Evolutionary conservation across 2,329 filamentous ascomycete species (phyloP), one percentile per base, ranked within the genome.

Genomic region (Penicillium corylophilum): DNA sequence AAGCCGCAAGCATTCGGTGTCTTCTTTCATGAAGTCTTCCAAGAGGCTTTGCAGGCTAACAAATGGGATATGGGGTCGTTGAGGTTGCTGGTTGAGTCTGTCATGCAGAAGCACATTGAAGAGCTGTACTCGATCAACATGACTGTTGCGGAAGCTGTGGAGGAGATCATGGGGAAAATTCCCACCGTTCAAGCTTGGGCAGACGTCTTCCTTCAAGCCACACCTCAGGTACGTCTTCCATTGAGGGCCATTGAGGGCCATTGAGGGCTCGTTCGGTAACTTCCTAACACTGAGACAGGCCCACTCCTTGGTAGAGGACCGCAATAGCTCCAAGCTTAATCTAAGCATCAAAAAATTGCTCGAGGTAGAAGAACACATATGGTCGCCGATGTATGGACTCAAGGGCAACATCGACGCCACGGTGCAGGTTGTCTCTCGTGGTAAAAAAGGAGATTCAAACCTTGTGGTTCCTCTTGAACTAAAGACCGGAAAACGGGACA

Each of bases 321-420:
- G 89, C 42, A 87, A 91, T 65, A 88, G 87, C 36, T 83, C 87
- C 47, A 87, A 86, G 59, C 83, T 87, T 10, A 87, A 81, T 51
- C 86, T 97, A 81, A 91, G 89, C 61, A 86, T 99, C 61, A 95
- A 87, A 64, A 99, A 97, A 68, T 78, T 99, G 24, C 85, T 99
- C 13, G 94, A 97, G 67, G 89, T 99, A 9, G 94, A 99, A 69
- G 94, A 99, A 71, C 94, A 97, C 67, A 86, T 99, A 24, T 99
- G 94, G 94, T 97, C 93, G 6, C 94, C 94, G 0, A 93, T 91
- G 84, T 99, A 95, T 68, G 94, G 94, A 0, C 78, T 99, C 15
- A 99, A 99, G 71, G 94, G 94, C 26, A 99, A 97, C 63, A 94
- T 99, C 53, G 94, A 99, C 73, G 94, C 94, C 24, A 97, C 94